These are phyloP conservation scores for Alloascoidea hylecoeti DNA, from an alignment of 805 yeast genomes.

Conservation along the genomic window DNA sequence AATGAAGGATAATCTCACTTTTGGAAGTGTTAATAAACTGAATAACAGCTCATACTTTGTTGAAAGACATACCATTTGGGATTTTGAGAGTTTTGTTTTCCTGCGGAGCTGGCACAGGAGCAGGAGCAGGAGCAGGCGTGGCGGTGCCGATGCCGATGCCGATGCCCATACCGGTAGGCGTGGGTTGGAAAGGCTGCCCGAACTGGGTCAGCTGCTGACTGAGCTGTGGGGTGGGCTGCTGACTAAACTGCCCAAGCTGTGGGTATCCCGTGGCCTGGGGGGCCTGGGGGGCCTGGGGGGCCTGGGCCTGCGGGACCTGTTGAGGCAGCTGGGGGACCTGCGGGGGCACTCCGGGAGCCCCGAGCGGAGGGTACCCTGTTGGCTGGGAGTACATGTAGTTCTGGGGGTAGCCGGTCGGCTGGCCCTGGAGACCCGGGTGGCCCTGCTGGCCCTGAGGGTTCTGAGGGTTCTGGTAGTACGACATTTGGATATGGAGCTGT, in stretches of 20 bases:
- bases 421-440: slow-evolving; percentile 5
- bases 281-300: too few species aligned
- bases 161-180: slow-evolving; percentile 32
- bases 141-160: slow-evolving; percentile 22
- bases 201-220: slow-evolving; percentile 15
- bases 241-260: slow-evolving; percentile 6
- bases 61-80: slow-evolving; percentile 12
- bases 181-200: slow-evolving; percentile 23
- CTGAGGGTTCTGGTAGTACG: slow-evolving; percentile 11
- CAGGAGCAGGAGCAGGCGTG: slow-evolving; percentile 25
- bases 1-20: slow-evolving; percentile 69
- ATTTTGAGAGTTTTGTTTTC: slow-evolving; percentile 9
- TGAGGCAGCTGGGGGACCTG: slow-evolving; percentile 7
- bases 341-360: slow-evolving; percentile 2
- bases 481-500: too few species aligned
- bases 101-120: background rate
- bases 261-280: slow-evolving; percentile 5
- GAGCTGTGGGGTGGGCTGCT: slow-evolving; percentile 4
- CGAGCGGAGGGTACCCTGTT: slow-evolving; percentile 3
- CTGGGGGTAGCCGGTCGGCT: slow-evolving; percentile 5
- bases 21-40: background rate
- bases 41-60: background rate
- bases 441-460: slow-evolving; percentile 7
- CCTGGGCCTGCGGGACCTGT: slow-evolving; percentile 4
- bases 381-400: slow-evolving; percentile 2